Base-by-base conservation (phyloP, 139 green algal species). In the Asterochloris erici region DNA sequence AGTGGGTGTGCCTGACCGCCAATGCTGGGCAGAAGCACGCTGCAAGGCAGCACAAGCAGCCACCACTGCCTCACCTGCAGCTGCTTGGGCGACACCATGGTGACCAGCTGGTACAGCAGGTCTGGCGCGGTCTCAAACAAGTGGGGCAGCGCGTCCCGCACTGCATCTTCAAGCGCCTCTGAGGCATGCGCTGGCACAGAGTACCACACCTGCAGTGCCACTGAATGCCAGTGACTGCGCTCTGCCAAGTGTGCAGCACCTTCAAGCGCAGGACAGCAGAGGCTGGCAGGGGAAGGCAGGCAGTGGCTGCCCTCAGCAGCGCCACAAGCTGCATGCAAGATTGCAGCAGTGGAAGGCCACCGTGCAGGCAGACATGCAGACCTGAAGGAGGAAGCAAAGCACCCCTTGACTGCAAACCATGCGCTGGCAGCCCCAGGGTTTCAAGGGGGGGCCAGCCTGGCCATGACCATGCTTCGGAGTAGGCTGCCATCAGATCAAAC, bases 21-120 rank as follows among this genome's bases (percentile, higher is more conserved):
- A 28, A 47, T 21, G 6, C 24, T 60, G 71, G 19, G 17, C 71
- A 77, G 71, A 77, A 28, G 71, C 26, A 28, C 28, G 76, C 21
- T 68, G 73, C 73, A 10, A 63, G n/a, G 73, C 73, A 78, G 28
- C 15, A 11, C 28, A 19, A 24, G 14, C 10, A 62, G 28, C 9
- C 19, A 24, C 12, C 15, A 63, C 21, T 21, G 66, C 10, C 26
- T 28, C 76, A 85, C 84, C 82, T 79, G 77, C 26, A 93, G 84
- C 83, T 92, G 87, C 0, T n/a, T 79, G 11, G 96, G 96, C 13
- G 87, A 93, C 14, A 99, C 82, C 86, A 95, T 92, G 10, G 96
- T 98, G 81, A 97, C 91, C 19, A 97, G 85, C 81, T 94, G 89
- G 78, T 94, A 91, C 75, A 96, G 79, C 27, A 97, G 83, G 81